phyloP scores from a whole-genome alignment of 2,329 filamentous ascomycete genomes.

The Tolypocladium guangdongense region DNA sequence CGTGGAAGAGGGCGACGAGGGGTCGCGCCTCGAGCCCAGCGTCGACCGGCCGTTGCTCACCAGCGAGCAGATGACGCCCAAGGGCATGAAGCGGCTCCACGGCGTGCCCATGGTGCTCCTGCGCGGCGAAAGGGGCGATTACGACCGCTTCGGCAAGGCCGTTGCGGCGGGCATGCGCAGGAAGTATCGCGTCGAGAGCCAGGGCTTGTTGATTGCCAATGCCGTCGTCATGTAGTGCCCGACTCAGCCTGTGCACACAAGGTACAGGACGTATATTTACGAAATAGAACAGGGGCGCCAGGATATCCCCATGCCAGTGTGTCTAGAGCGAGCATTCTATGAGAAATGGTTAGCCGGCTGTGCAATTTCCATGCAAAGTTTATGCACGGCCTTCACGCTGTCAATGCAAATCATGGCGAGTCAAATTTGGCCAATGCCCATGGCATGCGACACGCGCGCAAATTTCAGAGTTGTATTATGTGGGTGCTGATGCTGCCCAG shows the following conservation, averaged over 20 bases:
- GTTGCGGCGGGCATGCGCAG: conserved; percentile 63
- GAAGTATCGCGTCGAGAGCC: conserved; percentile 69
- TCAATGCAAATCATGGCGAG: not conserved
- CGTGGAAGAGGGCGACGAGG: conserved; percentile 35
- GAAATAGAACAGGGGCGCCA: not conserved
- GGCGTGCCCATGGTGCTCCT: conserved; percentile 79
- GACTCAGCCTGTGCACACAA: not conserved
- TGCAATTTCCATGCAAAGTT: not conserved
- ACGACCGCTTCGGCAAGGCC: conserved; percentile 52
- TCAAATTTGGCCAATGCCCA: not conserved
- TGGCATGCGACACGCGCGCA: not conserved
- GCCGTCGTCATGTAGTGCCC: conserved; percentile 45
- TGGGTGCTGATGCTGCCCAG: not conserved
- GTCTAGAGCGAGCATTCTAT: not conserved
- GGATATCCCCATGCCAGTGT: not conserved
- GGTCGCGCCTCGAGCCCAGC: conserved; percentile 13
- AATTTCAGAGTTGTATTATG: not conserved
- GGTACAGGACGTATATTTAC: not conserved
- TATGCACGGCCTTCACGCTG: not conserved
- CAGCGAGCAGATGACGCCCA: conserved; percentile 57
- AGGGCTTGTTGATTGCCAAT: conserved; percentile 71
- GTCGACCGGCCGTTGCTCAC: conserved; percentile 60
- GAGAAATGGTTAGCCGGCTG: not conserved
- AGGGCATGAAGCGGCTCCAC: conserved; percentile 57
- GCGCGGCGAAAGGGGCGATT: conserved; percentile 51